These are phyloP conservation scores for Penicillium sp. DNA, from an alignment of 2,329 filamentous ascomycete genomes.

Conservation along the genomic window DNA sequence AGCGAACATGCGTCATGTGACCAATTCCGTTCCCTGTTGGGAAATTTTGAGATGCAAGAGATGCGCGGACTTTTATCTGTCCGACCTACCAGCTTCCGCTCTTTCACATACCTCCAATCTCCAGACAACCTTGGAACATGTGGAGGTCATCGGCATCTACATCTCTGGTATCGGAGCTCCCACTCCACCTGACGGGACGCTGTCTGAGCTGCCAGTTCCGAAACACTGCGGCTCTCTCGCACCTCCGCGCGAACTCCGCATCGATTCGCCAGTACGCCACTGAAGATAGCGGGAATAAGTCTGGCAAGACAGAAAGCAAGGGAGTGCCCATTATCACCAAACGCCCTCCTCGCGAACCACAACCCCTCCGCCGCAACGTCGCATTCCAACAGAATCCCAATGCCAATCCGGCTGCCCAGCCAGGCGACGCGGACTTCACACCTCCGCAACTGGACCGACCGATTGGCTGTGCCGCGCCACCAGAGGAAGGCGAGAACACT, in stretches of 20 bases:
- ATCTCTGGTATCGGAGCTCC: constrained; percentile 19
- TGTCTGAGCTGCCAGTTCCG: constrained; percentile 38
- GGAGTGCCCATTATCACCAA: constrained; percentile 10
- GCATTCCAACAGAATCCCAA: constrained; percentile 31
- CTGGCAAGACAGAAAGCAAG: constrained; percentile 3
- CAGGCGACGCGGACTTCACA: constrained; percentile 44
- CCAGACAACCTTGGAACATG: constrained; percentile 33
- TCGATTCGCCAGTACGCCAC: constrained; percentile 31
- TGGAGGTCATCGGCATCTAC: constrained; percentile 26
- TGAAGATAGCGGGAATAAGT: constrained; percentile 12
- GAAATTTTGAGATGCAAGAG: constrained; percentile 5
- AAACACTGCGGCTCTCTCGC: constrained; percentile 17
- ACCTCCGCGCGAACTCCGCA: constrained; percentile 17
- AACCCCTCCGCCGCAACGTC: constrained; percentile 13
- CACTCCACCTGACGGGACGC: constrained; percentile 26
- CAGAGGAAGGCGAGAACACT: constrained; percentile 72
- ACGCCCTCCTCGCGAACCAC: background rate
- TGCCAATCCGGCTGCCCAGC: constrained; percentile 18
- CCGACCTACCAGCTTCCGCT: background rate
- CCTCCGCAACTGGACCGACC: constrained; percentile 61
- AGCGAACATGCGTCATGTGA: constrained; percentile 2
- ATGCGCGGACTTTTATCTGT: background rate
- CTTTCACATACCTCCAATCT: background rate
- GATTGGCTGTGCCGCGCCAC: constrained; percentile 74
- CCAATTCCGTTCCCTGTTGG: background rate